phyloP scores from a whole-genome alignment of 352 stramenopile species.

The Pythium grandisporangium region DNA sequence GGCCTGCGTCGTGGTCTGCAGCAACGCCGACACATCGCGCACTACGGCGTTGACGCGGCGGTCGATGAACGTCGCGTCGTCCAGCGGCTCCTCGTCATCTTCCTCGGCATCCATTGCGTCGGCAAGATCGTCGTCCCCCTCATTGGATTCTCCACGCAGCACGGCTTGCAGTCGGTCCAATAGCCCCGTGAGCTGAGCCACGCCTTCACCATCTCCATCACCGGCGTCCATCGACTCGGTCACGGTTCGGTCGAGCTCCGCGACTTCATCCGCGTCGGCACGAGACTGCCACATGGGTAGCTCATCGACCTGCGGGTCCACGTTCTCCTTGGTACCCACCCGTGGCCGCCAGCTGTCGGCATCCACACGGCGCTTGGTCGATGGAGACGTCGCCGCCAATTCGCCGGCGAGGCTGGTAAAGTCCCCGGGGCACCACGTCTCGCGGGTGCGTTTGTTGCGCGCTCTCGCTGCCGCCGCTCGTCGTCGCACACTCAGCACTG shows the following conservation, averaged over 20 bases:
- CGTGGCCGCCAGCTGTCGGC: neutral
- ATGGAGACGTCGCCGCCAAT: conserved; percentile 9
- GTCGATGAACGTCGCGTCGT: conserved; percentile 1
- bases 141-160: too few relatives aligned
- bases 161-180: neutral
- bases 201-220: neutral
- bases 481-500: too few relatives aligned
- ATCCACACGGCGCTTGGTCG: conserved; percentile 16
- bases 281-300: conserved; percentile 5
- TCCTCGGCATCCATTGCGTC: conserved; percentile 3
- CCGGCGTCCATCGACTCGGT: neutral
- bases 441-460: conserved; percentile 32
- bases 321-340: conserved; percentile 34
- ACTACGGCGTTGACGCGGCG: conserved; percentile 17
- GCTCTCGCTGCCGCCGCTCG: too few relatives aligned
- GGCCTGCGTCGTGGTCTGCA: conserved; percentile 11
- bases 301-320: conserved; percentile 34
- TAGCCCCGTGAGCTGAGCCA: neutral
- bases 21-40: conserved; percentile 18
- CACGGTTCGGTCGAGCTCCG: neutral
- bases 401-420: conserved; percentile 24
- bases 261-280: conserved; percentile 1
- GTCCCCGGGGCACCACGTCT: conserved; percentile 71
- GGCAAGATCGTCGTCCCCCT: too few relatives aligned
- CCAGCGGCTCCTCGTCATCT: conserved; percentile 2